Base-by-base conservation (phyloP, 257 asterid species). In the Galeopsis tetrahit region DNA sequence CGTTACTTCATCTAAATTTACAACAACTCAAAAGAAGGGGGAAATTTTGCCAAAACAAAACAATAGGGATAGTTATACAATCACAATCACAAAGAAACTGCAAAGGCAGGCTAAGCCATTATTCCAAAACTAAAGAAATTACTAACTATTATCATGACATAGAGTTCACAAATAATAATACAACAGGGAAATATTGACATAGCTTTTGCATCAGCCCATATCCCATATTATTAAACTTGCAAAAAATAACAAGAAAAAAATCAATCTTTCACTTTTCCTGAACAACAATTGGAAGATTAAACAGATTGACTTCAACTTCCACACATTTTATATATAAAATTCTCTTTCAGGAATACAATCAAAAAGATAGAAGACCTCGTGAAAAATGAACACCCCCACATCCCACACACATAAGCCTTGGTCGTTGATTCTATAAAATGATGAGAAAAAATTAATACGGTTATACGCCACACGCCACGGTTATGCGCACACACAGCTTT, bases 271-370 rank as follows among this genome's bases (percentile, higher is more conserved):
- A 32, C 69, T 6, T 31, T 2, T 4, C 69, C 53, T 17, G 5
- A 9, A 40, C 53, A 63, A 39, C 6, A 43, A 44, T 32, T 10
- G 43, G 17, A 42, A 17, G 52, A 48, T 36, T 7, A 64, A 55
- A 55, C 15, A 33, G 28, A 14, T 10, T 35, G 39, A 58, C 31
- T 28, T 40, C 40, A 70, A n/a, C 46, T 28, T 5, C 55, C 2
- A 28, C 5, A 43, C 2, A 52, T 68, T 14, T 3, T 28, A 53
- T 56, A 4, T 11, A 61, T 32, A 42, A 70, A 70, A 36, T n/a
- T 33, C 63, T 60, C 68, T 34, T 35, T 17, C 8, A 35, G 76
- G 69, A 34, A 61, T 61, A 60, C 36, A 59, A 71, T 60, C 76
- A 62, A 72, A 72, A 70, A 72, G 13, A 3, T 46, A 21, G 34